These are phyloP conservation scores for Silene conica DNA, from an alignment of 148 eudicot genomes.

Conservation along the genomic window DNA sequence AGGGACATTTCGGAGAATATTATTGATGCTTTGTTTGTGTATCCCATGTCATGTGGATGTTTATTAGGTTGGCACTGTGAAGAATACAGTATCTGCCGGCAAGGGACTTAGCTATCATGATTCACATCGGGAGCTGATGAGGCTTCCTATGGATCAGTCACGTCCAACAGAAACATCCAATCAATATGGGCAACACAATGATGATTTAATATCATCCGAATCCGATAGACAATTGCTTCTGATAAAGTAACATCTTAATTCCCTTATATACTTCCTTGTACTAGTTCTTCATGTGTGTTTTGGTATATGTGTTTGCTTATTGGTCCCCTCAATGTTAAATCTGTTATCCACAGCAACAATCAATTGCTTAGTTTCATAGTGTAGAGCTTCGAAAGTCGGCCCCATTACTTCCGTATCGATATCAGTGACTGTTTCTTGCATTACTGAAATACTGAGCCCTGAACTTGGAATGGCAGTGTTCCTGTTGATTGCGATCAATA, in stretches of 20 bases:
- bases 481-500: not conserved
- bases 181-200: constrained; percentile 59
- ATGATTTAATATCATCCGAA: constrained; percentile 83
- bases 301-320: not conserved
- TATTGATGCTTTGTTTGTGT: constrained; percentile 9
- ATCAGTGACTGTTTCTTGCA: not conserved
- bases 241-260: constrained; percentile 42
- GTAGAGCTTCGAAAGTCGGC: not conserved
- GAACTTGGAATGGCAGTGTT: not conserved
- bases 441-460: not conserved
- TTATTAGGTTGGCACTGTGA: constrained; percentile 66
- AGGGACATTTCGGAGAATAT: not conserved
- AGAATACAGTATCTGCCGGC: constrained; percentile 57
- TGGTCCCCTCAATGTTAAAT: not conserved
- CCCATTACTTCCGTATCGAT: not conserved
- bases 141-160: constrained; percentile 55
- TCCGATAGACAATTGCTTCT: constrained; percentile 86
- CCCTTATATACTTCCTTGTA: not conserved
- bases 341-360: not conserved
- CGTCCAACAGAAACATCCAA: constrained; percentile 46
- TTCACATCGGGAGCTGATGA: constrained; percentile 74
- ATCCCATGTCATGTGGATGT: constrained; percentile 16
- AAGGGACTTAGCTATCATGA: constrained; percentile 53
- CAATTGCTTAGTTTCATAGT: not conserved
- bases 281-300: not conserved